These are phyloP conservation scores for Colletotrichum neosansevieriae DNA, from an alignment of 2,329 filamentous ascomycete species.

Conservation along the genomic window DNA sequence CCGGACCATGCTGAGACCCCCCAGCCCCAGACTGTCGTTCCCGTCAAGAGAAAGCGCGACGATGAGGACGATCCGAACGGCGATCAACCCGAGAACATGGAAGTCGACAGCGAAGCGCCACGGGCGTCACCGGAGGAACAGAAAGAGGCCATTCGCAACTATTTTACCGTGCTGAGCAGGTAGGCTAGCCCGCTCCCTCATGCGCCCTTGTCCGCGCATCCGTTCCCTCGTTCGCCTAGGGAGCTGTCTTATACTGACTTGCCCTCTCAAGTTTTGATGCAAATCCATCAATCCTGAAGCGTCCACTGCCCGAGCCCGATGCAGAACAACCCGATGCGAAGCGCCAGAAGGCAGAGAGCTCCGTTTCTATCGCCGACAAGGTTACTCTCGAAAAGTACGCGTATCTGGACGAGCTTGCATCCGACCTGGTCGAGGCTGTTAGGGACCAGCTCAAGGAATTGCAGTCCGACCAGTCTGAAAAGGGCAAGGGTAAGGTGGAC, in stretches of 20 bases:
- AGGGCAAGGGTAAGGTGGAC: conserved; percentile 48
- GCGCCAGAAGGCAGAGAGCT: conserved; percentile 66
- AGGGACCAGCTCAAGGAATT: conserved; percentile 63
- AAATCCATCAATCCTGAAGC: conserved; percentile 66
- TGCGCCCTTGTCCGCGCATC: conserved; percentile 21
- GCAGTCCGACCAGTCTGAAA: conserved; percentile 47
- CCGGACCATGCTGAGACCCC: conserved; percentile 48
- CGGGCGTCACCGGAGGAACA: conserved; percentile 43
- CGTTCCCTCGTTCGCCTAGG: background rate
- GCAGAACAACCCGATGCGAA: conserved; percentile 68
- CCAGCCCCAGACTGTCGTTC: conserved; percentile 49
- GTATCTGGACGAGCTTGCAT: conserved; percentile 74
- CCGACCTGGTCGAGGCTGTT: conserved; percentile 65
- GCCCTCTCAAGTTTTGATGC: conserved; percentile 63
- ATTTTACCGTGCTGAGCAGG: conserved; percentile 54
- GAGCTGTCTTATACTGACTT: conserved; percentile 46
- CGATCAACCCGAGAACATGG: conserved; percentile 44
- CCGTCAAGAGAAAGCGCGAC: conserved; percentile 72
- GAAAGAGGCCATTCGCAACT: conserved; percentile 53
- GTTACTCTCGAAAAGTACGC: conserved; percentile 64
- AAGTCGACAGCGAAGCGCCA: conserved; percentile 45
- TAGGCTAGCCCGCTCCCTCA: conserved; percentile 44
- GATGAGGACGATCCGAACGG: conserved; percentile 52
- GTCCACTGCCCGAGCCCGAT: conserved; percentile 59
- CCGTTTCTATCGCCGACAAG: conserved; percentile 64